Base-by-base conservation (phyloP, 2,329 filamentous ascomycete species). In the Neofusicoccum parvum region DNA sequence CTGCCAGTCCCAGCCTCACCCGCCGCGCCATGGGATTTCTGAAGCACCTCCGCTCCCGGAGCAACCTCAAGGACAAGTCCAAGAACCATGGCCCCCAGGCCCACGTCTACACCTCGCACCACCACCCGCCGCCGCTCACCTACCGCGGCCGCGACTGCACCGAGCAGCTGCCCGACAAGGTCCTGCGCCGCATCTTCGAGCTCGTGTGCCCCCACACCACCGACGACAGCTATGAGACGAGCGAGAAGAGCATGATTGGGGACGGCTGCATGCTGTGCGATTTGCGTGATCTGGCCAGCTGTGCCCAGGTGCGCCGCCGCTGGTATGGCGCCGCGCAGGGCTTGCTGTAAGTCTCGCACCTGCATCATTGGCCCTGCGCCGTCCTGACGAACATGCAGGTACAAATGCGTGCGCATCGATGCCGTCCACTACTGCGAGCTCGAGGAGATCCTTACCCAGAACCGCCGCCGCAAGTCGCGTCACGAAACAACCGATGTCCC, bases 231-330 rank as follows among this genome's bases (percentile, higher is more conserved):
- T 96, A 95, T 77, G 89, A 92, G 70, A 89, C 88, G 48, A 94
- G 91, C 73, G 94, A 98, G 80, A 86, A 91, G 72, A 92, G 90
- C 67, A 88, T 90, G 70, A 85, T 88, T 58, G 87, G 91, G 69
- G 89, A 92, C 80, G 88, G 88, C 65, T 98, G 94, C 81, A 94
- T 95, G 91, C 88, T 96, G 70, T 98, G 94, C 81, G 92, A 97
- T 80, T 85, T 95, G 82, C 89, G 94, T 70, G 93, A 97, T 78
- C 86, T 97, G 65, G 88, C 92, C 62, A 88, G 92, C 76, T 94
- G 92, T 76, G 87, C 88, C 45, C 84, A 87, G 75, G 91, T 92
- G 59, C 92, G 87, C 76, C 87, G 87, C 72, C 83, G 84, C 72
- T 98, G 94, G 94, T 84, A 84, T 70, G 73, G 78, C 32, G 78